phyloP scores from a whole-genome alignment of 805 yeast species.

The Hanseniaspora hatyaiensis region DNA sequence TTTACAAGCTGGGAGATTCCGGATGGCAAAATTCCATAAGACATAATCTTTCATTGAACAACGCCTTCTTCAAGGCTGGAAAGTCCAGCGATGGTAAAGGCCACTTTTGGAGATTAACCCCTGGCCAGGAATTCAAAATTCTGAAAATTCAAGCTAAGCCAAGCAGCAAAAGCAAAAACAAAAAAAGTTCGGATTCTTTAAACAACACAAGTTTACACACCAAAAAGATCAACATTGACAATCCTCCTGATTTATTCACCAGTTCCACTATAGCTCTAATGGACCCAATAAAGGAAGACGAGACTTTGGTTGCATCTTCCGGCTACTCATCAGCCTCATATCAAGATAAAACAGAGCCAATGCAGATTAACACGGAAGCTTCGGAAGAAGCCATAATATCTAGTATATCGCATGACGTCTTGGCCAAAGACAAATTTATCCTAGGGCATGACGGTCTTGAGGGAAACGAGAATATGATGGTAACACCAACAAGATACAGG shows the following conservation, averaged over 20 bases:
- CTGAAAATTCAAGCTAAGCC: slow-evolving; percentile 36
- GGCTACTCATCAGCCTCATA: background rate
- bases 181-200: slow-evolving; percentile 25
- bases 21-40: slow-evolving; percentile 98
- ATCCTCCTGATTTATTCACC: slow-evolving; percentile 8
- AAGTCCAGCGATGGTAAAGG: slow-evolving; percentile 79
- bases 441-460: no score
- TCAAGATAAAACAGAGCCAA: background rate
- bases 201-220: background rate
- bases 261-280: background rate
- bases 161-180: slow-evolving; percentile 33
- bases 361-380: no score
- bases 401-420: no score
- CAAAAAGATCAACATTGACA: slow-evolving; percentile 12
- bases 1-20: slow-evolving; percentile 70
- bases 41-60: slow-evolving; percentile 83
- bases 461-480: background rate
- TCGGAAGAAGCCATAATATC: no score
- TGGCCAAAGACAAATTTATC: no score
- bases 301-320: slow-evolving; percentile 1
- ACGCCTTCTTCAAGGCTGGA: slow-evolving; percentile 80
- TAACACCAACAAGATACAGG: slow-evolving; percentile 2
- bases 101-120: slow-evolving; percentile 83
- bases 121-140: slow-evolving; percentile 74
- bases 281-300: slow-evolving; percentile 15